Conservation (phyloP, 2,329 filamentous ascomycete species). For the Leptographium radiaticola region DNA sequence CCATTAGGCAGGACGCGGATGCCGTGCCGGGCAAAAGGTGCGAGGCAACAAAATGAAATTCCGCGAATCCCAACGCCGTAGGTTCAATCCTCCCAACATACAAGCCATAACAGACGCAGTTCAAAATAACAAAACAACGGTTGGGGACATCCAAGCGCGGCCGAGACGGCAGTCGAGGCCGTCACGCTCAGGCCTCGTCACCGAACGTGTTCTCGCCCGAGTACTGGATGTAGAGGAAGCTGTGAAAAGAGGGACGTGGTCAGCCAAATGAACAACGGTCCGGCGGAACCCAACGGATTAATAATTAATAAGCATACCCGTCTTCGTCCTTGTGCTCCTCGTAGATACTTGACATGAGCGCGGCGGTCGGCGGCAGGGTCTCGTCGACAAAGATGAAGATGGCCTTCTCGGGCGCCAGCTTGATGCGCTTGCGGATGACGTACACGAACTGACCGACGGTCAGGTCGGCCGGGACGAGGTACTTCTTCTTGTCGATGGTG, state of each 20-base stretch:
- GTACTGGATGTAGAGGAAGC: conserved; percentile 98
- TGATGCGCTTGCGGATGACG: conserved; percentile 99
- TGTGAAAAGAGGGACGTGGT: conserved; percentile 19
- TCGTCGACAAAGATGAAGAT: conserved; percentile 99
- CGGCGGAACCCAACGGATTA: background rate
- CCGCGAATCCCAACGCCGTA: background rate
- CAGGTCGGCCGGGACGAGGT: conserved; percentile 90
- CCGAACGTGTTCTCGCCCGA: conserved; percentile 99
- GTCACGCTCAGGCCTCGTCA: conserved; percentile 1
- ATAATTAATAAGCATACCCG: conserved; percentile 31
- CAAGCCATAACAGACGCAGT: background rate
- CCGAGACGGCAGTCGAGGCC: background rate
- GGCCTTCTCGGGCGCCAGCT: conserved; percentile 97
- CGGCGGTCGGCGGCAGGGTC: conserved; percentile 88
- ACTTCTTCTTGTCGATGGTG: conserved; percentile 99
- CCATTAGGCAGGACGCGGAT: background rate
- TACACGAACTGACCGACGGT: conserved; percentile 98
- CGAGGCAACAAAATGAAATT: background rate
- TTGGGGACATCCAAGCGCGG: background rate
- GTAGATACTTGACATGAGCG: conserved; percentile 98
- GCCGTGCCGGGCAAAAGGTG: background rate
- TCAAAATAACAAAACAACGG: background rate
- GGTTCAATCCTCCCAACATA: background rate
- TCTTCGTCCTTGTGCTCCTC: conserved; percentile 93
- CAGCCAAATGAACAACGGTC: background rate